A percentile compares a stretch with the other conserved stretches of the same genome.
Conservation (phyloP, 1,139 yeast species). For the Torulaspora globosa region DNA sequence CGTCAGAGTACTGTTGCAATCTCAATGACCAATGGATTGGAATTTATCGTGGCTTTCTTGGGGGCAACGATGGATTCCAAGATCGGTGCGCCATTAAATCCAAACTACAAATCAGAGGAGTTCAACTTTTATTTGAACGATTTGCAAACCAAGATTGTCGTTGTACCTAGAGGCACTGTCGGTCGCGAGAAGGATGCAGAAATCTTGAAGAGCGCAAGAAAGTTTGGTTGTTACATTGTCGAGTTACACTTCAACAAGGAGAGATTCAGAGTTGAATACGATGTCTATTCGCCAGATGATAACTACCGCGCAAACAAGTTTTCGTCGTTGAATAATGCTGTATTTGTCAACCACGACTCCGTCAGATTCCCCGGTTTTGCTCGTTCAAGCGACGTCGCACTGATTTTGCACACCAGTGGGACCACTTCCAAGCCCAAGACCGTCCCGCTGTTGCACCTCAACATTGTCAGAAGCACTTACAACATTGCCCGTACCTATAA, state of each 20-base stretch:
- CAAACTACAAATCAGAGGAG: conserved; percentile 55
- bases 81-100: conserved; percentile 63
- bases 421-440: conserved; percentile 72
- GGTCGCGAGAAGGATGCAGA: conserved; percentile 37
- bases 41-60: conserved; percentile 51
- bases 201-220: conserved; percentile 49
- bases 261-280: conserved; percentile 42
- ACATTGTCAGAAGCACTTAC: conserved; percentile 53
- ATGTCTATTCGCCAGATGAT: conserved; percentile 38
- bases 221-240: conserved; percentile 45
- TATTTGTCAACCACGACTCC: conserved; percentile 31
- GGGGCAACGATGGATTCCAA: conserved; percentile 52
- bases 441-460: conserved; percentile 60
- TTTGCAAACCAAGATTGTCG: conserved; percentile 49
- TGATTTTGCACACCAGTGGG: conserved; percentile 65
- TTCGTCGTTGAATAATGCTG: conserved; percentile 33
- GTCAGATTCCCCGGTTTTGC: conserved; percentile 43
- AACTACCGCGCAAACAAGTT: conserved; percentile 31
- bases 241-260: conserved; percentile 47
- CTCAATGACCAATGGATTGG: conserved; percentile 55
- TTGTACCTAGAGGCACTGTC: conserved; percentile 51
- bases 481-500: conserved; percentile 57
- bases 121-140: conserved; percentile 60
- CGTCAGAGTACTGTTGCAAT: conserved; percentile 52
- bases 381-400: conserved; percentile 49